These are phyloP conservation scores for Erythrophleum ivorense DNA, from an alignment of 331 rosid species.

Conservation along the genomic window DNA sequence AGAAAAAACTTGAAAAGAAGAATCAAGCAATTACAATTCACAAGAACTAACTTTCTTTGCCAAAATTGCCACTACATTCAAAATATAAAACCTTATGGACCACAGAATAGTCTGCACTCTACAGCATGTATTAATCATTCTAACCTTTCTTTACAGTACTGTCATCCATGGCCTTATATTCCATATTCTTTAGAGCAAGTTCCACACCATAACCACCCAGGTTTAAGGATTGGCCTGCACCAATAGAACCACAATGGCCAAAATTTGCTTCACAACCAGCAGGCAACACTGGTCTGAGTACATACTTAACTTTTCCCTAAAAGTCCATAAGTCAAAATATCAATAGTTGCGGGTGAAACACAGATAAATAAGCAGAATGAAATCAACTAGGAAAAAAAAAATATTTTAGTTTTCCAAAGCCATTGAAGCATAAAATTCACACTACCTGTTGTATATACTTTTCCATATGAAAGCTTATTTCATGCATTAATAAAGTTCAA, in stretches of 20 bases:
- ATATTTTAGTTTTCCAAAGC: not conserved
- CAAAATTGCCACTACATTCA: constrained; percentile 33
- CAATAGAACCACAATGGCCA: constrained; percentile 84
- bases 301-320: constrained; percentile 88
- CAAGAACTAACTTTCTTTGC: constrained; percentile 32
- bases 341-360: constrained; percentile 34
- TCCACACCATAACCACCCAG: constrained; percentile 99
- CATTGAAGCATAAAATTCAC: constrained; percentile 1
- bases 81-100: constrained; percentile 27
- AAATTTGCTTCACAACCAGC: constrained; percentile 74
- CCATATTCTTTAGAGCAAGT: constrained; percentile 98
- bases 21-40: constrained; percentile 30
- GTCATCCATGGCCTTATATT: constrained; percentile 96
- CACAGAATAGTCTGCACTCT: constrained; percentile 12
- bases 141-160: constrained; percentile 86
- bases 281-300: constrained; percentile 76
- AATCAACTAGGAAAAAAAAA: not conserved
- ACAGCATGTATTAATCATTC: constrained; percentile 37
- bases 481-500: constrained; percentile 2
- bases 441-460: not conserved
- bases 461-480: not conserved
- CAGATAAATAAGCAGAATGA: not conserved
- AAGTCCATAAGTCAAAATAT: constrained; percentile 39
- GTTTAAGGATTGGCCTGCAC: constrained; percentile 74
- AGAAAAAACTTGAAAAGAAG: not conserved